Evolutionary conservation across 2,329 filamentous ascomycete genomes (phyloP).

Genomic region (Microcyclospora tardicrescens): DNA sequence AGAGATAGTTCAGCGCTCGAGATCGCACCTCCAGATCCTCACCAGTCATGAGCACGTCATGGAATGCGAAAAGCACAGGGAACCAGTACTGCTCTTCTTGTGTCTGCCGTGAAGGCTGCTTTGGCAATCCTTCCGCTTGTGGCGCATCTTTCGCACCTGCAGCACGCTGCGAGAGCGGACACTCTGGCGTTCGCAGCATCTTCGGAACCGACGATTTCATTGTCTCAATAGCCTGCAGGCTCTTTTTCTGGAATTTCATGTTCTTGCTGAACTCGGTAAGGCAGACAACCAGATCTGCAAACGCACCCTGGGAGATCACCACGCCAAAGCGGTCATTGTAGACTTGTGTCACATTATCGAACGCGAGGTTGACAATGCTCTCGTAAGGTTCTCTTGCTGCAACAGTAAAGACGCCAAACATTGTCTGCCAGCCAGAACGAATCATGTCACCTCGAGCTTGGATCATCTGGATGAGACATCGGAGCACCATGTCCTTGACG

Average conservation of each 20-base stretch:
- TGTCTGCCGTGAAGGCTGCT: conserved; percentile 64
- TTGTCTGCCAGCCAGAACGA: conserved; percentile 93
- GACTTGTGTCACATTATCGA: conserved; percentile 89
- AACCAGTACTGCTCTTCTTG: conserved; percentile 99
- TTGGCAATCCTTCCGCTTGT: conserved; percentile 39
- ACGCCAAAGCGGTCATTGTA: conserved; percentile 93
- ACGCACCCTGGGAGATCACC: conserved; percentile 90
- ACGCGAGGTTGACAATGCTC: conserved; percentile 89
- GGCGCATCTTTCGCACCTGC: conserved; percentile 32
- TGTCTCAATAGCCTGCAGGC: conserved; percentile 85
- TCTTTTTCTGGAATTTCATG: conserved; percentile 96
- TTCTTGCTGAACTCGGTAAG: conserved; percentile 99
- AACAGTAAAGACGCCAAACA: conserved; percentile 98
- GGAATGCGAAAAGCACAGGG: conserved; percentile 92
- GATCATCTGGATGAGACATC: conserved; percentile 98
- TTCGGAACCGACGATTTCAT: conserved; percentile 86
- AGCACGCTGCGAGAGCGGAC: conserved; percentile 62
- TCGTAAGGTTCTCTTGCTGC: conserved; percentile 89
- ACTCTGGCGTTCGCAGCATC: conserved; percentile 93
- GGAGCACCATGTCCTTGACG: conserved; percentile 94
- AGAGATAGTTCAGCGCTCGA: conserved; percentile 83
- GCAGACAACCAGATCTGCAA: conserved; percentile 91
- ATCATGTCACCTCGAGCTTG: conserved; percentile 95
- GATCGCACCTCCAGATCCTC: conserved; percentile 94
- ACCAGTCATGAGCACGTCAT: conserved; percentile 97